Percentiles rank a stretch among this genome's conserved stretches.
Evolutionary conservation across 768 basidiomycete species (phyloP).

Genomic region (Mycena leptocephala): DNA sequence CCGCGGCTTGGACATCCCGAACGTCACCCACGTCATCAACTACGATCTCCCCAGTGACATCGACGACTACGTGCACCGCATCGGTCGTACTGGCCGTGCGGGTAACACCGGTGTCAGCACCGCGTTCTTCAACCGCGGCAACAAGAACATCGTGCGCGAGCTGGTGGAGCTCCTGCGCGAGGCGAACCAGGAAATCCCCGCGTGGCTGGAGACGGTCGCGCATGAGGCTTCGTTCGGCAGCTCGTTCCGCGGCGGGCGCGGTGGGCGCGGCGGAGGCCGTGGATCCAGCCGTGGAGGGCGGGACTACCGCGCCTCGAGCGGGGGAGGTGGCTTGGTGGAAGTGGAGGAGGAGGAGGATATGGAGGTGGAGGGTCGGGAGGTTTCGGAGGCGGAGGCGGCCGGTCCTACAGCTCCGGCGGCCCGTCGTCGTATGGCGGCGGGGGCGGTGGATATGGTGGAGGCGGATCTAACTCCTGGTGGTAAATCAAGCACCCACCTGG

Average conservation of each 20-base stretch:
- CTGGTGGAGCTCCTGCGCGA: conserved; percentile 95
- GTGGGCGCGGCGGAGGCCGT: conserved; percentile 72
- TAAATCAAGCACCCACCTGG: conserved; percentile 44
- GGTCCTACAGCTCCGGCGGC: conserved; percentile 43
- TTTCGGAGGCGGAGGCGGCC: conserved; percentile 25
- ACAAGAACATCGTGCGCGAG: conserved; percentile 93
- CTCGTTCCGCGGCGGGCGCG: conserved; percentile 65
- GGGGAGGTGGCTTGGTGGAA: conserved; percentile 46
- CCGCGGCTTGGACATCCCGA: conserved; percentile 98
- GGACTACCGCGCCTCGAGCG: conserved; percentile 66
- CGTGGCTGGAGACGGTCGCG: conserved; percentile 91
- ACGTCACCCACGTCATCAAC: conserved; percentile 98
- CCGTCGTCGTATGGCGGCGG: conserved; percentile 42
- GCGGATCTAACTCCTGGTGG: conserved; percentile 63
- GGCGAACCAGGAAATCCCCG: conserved; percentile 95
- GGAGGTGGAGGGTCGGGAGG: conserved; percentile 43
- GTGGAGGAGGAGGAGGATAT: conserved; percentile 34
- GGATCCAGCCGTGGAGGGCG: conserved; percentile 58
- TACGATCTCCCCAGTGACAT: conserved; percentile 98
- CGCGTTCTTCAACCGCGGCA: conserved; percentile 96
- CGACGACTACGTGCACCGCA: conserved; percentile 99
- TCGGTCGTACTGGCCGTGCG: conserved; percentile 98
- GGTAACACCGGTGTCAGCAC: conserved; percentile 97
- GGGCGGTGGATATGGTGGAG: conserved; percentile 49
- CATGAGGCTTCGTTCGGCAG: conserved; percentile 85